Percentiles rank a stretch among this genome's conserved stretches.
phyloP scores from a whole-genome alignment of 2,329 filamentous ascomycete genomes.

The Paecilomyces dactylethromorphus region DNA sequence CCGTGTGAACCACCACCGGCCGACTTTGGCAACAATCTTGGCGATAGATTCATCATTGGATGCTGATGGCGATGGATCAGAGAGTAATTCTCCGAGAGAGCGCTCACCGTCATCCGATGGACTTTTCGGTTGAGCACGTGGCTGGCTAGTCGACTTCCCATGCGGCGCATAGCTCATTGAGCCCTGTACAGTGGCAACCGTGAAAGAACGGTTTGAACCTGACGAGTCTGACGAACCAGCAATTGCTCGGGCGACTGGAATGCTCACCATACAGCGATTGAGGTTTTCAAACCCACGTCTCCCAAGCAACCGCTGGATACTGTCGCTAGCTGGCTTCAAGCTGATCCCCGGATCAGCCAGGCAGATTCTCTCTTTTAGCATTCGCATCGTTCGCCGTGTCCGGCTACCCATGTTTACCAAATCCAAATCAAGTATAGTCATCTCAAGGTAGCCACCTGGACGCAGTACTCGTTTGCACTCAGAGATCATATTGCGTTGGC shows the following conservation, averaged over 20 bases:
- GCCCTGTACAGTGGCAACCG: constrained; percentile 16
- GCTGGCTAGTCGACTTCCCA: constrained; percentile 15
- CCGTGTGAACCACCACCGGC: constrained; percentile 91
- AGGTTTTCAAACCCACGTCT: constrained; percentile 42
- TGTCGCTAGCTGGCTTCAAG: constrained; percentile 42
- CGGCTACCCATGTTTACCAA: constrained; percentile 45
- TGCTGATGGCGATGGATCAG: constrained; percentile 60
- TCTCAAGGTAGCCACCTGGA: constrained; percentile 43
- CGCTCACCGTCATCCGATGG: constrained; percentile 33
- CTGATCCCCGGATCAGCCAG: constrained; percentile 35
- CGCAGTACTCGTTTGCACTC: constrained; percentile 44
- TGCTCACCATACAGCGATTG: constrained; percentile 43
- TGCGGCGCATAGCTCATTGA: constrained; percentile 17
- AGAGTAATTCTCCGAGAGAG: constrained; percentile 64
- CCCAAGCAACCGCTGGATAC: constrained; percentile 40
- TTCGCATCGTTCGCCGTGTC: constrained; percentile 38
- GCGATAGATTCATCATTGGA: constrained; percentile 78
- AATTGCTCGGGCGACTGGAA: constrained; percentile 42
- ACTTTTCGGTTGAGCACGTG: constrained; percentile 14
- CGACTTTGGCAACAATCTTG: constrained; percentile 85
- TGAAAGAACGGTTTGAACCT: constrained; percentile 29
- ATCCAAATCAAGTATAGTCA: constrained; percentile 44
- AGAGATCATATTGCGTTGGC: constrained; percentile 38
- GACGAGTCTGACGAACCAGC: constrained; percentile 36
- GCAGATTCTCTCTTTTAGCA: constrained; percentile 41